Percentiles rank a stretch among this genome's conserved stretches.
Conservation (phyloP, 176 grass and related monocot species). For the Tillandsia leiboldiana region DNA sequence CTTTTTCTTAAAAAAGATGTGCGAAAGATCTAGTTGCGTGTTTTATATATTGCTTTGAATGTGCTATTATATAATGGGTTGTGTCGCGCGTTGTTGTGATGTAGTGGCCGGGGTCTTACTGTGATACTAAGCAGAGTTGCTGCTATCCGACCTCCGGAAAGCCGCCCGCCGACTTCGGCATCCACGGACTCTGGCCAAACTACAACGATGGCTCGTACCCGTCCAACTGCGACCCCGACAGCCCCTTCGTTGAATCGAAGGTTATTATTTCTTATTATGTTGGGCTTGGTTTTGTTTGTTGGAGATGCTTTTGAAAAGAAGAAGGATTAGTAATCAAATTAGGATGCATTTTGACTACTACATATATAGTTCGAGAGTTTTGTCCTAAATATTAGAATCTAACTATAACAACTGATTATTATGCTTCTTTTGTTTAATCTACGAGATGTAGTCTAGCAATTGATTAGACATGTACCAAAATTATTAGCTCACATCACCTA, state of each 20-base stretch:
- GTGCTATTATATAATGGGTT: not conserved
- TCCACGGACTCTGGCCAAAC: conserved; percentile 98
- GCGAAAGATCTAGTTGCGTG: too few species aligned
- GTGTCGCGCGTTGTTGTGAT: not conserved
- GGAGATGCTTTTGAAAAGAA: not conserved
- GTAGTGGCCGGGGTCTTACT: conserved; percentile 91
- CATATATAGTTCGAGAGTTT: too few species aligned
- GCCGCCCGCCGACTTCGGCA: conserved; percentile 79
- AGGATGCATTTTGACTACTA: too few species aligned
- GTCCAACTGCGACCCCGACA: conserved; percentile 54
- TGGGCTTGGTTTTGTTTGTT: too few species aligned
- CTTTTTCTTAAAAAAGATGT: too few species aligned
- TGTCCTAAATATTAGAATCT: too few species aligned
- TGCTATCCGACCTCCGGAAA: conserved; percentile 82
- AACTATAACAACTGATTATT: too few species aligned
- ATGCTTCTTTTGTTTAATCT: too few species aligned
- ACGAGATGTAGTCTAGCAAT: not conserved
- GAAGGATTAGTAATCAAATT: not conserved
- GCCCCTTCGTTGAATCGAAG: conserved; percentile 50
- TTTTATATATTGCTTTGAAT: too few species aligned
- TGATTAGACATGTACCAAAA: not conserved
- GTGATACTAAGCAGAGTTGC: conserved; percentile 77
- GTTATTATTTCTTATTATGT: conserved; percentile 3
- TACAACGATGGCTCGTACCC: conserved; percentile 78
- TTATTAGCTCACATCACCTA: too few species aligned